Base-by-base conservation (phyloP, 495 filamentous ascomycete species). In the Articulospora tetracladia region DNA sequence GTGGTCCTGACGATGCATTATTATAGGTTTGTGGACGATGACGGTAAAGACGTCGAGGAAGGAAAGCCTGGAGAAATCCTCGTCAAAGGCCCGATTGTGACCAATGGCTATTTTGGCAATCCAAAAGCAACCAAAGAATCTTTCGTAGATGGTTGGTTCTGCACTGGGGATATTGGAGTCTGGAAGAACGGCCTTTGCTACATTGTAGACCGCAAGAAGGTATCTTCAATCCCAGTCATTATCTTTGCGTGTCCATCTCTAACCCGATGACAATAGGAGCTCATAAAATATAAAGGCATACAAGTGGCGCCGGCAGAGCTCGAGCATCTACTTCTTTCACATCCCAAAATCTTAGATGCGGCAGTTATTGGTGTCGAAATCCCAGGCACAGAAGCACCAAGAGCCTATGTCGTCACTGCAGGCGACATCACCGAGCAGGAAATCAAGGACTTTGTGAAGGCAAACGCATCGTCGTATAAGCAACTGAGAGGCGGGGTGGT, bases 251-350 rank as follows among this genome's bases (percentile, higher is more conserved):
- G n/a, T n/a, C n/a, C 39, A 44, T 3, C 86, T 7, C 26, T 75
- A 89, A 53, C 25, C 22, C 17, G n/a, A n/a, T 17, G n/a, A 12
- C n/a, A 44, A 44, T 15, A 53, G 85, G 89, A 92, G 66, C 74
- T 92, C 61, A 91, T 93, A 75, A 93, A 92, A 74, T 87, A 94
- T 59, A 88, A 89, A 74, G 92, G 89, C 22, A 85, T 87, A 64
- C 92, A 96, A 69, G 91, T 97, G 20, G 88, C 91, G 3, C 92
- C 92, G 0, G 91, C 92, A 0, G 92, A 97, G 73, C 75, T 97
- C 1, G 92, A 97, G 71, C 86, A 82, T 7, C 64, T 91, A 1
- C 75, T 97, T 20, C 70, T 96, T 11, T 83, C 88, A 24, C 85
- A 90, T 57, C 80, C 82, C 2, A 78, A 79, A 1, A 76, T 96